Base-by-base conservation (phyloP, 1,139 yeast species). In the Kurtzmaniella quercitrusa region DNA sequence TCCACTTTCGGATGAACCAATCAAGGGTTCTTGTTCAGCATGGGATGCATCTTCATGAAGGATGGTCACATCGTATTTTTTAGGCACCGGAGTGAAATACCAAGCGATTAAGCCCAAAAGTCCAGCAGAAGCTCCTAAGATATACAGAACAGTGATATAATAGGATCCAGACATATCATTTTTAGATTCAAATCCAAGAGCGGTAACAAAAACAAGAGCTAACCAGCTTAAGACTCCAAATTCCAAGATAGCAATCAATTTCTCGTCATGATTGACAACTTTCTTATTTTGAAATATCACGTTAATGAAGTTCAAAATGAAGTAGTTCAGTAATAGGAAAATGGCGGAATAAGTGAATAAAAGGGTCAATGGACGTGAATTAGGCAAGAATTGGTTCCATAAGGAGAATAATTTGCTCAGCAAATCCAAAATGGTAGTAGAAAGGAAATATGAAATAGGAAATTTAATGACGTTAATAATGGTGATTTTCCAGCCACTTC, bases 191-290 rank as follows among this genome's bases (percentile, higher is more conserved):
- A 73, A 58, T 18, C 79, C 66, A 7, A 86, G 81, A 9, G 71
- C 61, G 38, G 75, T 68, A 1, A 70, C 60, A 46, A 53, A 57
- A 12, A 82, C 56, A 44, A 85, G 66, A 0, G 65, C 51, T 0
- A 71, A 44, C 95, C 95, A 88, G 46, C 76, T 66, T 1, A 78
- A 44, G 21, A 75, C 58, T 17, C 82, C 73, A 11, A 79, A 60
- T 59, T 85, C 84, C 27, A 85, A 55, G n/a, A 85, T 68, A 1
- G 79, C 71, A 37, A 85, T 68, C 48, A 87, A 73, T 59, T 88
- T 89, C 54, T 85, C 89, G 57, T 82, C 94, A 52, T 82, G 85
- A 27, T 81, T 77, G 27, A 61, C 48, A 8, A 85, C 82, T 52
- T 76, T 73, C 39, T 75, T 55, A 46, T 70, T 66, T 41, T 73